Conservation (phyloP, 345 rosid species). For the Bruguiera parviflora region DNA sequence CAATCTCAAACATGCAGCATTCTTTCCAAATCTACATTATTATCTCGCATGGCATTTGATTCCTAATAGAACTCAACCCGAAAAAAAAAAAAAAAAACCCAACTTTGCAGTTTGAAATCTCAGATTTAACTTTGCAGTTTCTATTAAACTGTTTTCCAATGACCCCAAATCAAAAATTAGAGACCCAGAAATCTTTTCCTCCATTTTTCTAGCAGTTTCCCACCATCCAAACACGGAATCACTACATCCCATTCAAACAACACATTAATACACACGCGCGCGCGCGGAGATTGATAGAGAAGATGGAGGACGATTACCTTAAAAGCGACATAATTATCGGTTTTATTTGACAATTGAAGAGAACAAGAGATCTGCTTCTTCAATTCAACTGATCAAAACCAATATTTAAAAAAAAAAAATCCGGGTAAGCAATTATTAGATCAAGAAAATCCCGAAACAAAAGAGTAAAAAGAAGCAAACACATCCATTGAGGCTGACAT, state of each 20-base stretch:
- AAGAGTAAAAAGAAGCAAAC: constrained; percentile 15
- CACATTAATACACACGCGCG: not conserved
- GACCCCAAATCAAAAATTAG: not conserved
- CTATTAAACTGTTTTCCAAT: not conserved
- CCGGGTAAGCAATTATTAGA: not conserved
- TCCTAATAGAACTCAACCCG: not conserved
- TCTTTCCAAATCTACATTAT: constrained; percentile 3
- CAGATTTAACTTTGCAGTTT: not conserved
- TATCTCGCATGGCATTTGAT: not conserved
- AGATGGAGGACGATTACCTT: constrained; percentile 42
- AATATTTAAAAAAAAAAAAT: constrained; percentile 1
- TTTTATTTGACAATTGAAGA: constrained; percentile 63
- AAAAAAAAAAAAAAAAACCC: not conserved
- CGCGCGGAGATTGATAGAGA: not conserved
- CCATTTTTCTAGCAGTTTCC: not conserved
- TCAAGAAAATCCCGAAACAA: constrained; percentile 10
- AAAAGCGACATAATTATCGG: constrained; percentile 67
- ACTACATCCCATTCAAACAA: not conserved
- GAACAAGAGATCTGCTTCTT: constrained; percentile 88
- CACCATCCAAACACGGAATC: constrained; percentile 21
- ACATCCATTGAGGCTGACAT: constrained; percentile 34
- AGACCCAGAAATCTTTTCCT: not conserved
- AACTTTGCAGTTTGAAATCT: constrained; percentile 11
- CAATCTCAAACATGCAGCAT: not conserved
- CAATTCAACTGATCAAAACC: constrained; percentile 55